These are phyloP conservation scores for Debaryomyces singareniensis DNA, from an alignment of 1,139 yeast genomes.

Conservation along the genomic window DNA sequence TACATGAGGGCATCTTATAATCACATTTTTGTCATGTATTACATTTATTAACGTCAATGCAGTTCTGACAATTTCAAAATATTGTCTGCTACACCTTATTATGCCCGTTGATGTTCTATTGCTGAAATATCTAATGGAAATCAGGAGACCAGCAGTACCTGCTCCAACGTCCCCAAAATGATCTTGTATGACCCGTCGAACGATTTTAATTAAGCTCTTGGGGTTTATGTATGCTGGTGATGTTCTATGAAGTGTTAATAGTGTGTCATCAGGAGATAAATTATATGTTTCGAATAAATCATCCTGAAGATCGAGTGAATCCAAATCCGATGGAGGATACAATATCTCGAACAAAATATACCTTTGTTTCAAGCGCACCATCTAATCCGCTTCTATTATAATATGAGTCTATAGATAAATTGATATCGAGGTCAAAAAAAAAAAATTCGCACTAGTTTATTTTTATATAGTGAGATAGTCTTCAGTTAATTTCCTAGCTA, in stretches of 20 bases:
- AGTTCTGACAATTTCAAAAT: conserved; percentile 57
- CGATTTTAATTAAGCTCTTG: conserved; percentile 43
- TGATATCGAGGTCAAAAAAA: not conserved
- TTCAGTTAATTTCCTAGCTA: conserved; percentile 61
- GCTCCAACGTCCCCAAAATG: conserved; percentile 77
- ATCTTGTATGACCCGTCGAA: conserved; percentile 48
- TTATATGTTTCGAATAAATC: conserved; percentile 17
- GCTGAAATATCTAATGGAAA: conserved; percentile 76
- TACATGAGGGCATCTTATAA: conserved; percentile 60
- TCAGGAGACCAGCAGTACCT: conserved; percentile 55
- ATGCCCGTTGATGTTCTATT: conserved; percentile 82
- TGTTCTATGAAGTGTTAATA: conserved; percentile 43
- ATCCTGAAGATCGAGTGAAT: conserved; percentile 7
- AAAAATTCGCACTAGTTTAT: not conserved
- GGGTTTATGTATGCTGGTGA: conserved; percentile 40
- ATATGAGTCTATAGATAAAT: not conserved
- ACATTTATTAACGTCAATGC: conserved; percentile 61
- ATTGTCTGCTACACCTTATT: conserved; percentile 65
- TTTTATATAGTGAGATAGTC: conserved; percentile 42
- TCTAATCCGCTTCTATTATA: conserved; percentile 13
- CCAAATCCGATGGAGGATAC: conserved; percentile 42
- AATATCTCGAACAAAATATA: conserved; percentile 76
- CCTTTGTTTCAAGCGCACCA: conserved; percentile 87
- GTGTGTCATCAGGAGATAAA: conserved; percentile 26
- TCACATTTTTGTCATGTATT: conserved; percentile 47